These are phyloP conservation scores for Chrysosporium queenslandicum DNA, from an alignment of 2,329 filamentous ascomycete species.

Conservation along the genomic window DNA sequence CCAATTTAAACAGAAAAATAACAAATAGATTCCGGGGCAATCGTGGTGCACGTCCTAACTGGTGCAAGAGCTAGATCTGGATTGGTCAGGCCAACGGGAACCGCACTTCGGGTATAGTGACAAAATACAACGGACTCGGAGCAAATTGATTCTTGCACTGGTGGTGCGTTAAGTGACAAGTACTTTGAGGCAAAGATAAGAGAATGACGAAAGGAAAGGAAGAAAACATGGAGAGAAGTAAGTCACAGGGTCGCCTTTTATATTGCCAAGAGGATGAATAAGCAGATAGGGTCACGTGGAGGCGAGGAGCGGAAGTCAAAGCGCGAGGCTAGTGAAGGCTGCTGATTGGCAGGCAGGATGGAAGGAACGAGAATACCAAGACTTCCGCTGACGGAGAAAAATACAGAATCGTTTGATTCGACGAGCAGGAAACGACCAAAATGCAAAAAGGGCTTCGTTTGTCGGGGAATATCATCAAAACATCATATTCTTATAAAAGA, in stretches of 20 bases:
- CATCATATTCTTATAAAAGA: background rate
- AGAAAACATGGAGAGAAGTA: slow-evolving; percentile 17
- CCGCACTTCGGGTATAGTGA: background rate
- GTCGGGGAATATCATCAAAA: too few relatives aligned
- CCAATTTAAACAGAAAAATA: background rate
- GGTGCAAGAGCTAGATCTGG: background rate
- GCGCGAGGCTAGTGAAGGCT: slow-evolving; percentile 6
- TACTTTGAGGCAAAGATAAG: background rate
- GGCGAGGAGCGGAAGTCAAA: slow-evolving; percentile 17
- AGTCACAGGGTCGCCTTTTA: slow-evolving; percentile 30
- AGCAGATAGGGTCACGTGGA: slow-evolving; percentile 29
- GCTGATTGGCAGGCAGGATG: slow-evolving; percentile 11
- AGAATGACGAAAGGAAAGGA: slow-evolving; percentile 20
- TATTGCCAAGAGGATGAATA: slow-evolving; percentile 31
- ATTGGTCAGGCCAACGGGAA: background rate
- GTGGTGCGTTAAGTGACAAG: too few relatives aligned
- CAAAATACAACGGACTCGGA: background rate
- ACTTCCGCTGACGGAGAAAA: slow-evolving; percentile 4
- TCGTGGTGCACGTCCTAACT: too few relatives aligned
- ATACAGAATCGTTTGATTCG: slow-evolving; percentile 18
- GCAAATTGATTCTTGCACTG: too few relatives aligned
- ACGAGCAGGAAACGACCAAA: background rate
- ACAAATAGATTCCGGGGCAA: too few relatives aligned
- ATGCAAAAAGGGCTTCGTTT: background rate
- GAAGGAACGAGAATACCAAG: slow-evolving; percentile 6